Evolutionary conservation across 208 protist species (phyloP).

Genomic region (Acanthamoeba rhysodes): DNA sequence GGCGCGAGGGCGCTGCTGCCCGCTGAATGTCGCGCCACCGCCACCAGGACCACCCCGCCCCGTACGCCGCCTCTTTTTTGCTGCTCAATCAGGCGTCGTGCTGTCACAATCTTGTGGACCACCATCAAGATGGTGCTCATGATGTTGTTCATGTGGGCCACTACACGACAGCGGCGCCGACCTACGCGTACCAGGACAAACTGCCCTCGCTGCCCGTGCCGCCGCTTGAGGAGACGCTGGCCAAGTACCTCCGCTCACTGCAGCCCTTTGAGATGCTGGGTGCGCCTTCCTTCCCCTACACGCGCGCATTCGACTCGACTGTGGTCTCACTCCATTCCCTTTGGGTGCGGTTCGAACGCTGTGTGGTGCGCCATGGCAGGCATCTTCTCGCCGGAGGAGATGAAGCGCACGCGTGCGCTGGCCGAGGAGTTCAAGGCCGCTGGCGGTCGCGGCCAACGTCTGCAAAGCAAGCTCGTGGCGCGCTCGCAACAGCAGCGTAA

Average conservation of each 20-base stretch:
- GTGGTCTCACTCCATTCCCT: neutral
- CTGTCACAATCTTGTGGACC: neutral
- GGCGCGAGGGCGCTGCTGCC: neutral
- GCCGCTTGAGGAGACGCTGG: slow-evolving; percentile 42
- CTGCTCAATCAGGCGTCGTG: no score
- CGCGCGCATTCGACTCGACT: neutral
- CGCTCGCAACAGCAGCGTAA: slow-evolving; percentile 18
- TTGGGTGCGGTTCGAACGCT: neutral
- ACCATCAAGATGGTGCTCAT: neutral
- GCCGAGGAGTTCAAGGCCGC: slow-evolving; percentile 31
- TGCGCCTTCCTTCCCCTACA: neutral
- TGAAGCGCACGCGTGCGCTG: slow-evolving; percentile 2
- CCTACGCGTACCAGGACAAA: slow-evolving; percentile 43
- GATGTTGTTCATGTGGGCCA: neutral
- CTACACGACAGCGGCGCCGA: neutral
- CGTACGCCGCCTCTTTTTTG: neutral
- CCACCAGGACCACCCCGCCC: neutral
- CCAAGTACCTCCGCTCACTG: slow-evolving; percentile 43
- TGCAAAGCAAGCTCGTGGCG: slow-evolving; percentile 23
- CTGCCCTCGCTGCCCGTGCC: slow-evolving; percentile 33
- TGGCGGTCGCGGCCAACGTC: slow-evolving; percentile 31
- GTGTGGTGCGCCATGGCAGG: neutral
- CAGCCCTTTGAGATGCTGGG: slow-evolving; percentile 53
- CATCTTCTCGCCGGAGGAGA: slow-evolving; percentile 59
- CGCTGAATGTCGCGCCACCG: neutral